Base-by-base conservation (phyloP, 2,329 filamentous ascomycete species). In the Phoma herbarum region DNA sequence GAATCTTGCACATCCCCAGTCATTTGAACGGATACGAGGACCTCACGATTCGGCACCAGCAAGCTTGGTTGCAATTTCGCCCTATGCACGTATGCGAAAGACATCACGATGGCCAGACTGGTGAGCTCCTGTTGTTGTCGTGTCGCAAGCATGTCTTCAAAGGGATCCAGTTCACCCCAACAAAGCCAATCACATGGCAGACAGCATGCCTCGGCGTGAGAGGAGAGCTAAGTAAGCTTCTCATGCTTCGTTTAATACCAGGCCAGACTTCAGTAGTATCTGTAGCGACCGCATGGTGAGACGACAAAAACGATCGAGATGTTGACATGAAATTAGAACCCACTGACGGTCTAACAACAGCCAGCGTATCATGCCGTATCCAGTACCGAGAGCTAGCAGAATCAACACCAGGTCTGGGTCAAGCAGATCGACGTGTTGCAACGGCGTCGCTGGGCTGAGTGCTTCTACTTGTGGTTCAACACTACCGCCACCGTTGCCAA, bases 121-220 rank as follows among this genome's bases (percentile, higher is more conserved):
- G 20, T 7, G 10, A 28, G n/a, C 46, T 29, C n/a, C 11, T 20
- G 25, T 37, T n/a, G 14, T 8, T 2, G 2, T 20, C 2, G 20
- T 29, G 10, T 49, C 46, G 46, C 46, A 49, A 9, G 8, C n/a
- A 37, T 55, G 37, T 28, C 52, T 55, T 43, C 45, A 44, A 55
- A 55, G n/a, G 37, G 37, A 37, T 14, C 18, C 22, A 9, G 8
- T 35, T 16, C 31, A 11, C n/a, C 12, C 20, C 2, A 20, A 5
- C 7, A 12, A 14, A 16, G 11, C 26, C 35, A 42, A 6, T n/a
- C 12, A 23, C 20, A 8, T 18, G 11, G 8, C 2, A 14, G 14
- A n/a, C 20, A n/a, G n/a, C 4, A 8, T 44, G 14, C 52, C 45
- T 37, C 35, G 43, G 42, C 37, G n/a, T n/a, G 14, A 26, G 23